Evolutionary conservation across 1,284 basidiomycete species (phyloP), one percentile per base, ranked within the genome.

Genomic region (Rhodotorula sp.): DNA sequence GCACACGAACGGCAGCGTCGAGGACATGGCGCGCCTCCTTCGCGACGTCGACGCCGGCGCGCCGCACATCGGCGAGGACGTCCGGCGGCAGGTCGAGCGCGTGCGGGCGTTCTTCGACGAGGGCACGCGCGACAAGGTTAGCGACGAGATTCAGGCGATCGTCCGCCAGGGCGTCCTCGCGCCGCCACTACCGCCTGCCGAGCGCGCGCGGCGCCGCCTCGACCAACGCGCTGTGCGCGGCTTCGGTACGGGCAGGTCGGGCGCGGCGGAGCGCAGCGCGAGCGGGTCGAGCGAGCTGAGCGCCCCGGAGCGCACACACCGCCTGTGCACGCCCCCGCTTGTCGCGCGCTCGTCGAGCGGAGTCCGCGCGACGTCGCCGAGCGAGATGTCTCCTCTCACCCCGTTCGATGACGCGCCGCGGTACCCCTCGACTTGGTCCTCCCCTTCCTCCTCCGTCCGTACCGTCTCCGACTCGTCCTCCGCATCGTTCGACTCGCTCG

Each of bases 1-100:
- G 21, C 69, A 71, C 53, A 67, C 72, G 34, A 46, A 62, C 27
- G 66, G 67, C 7, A 58, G 64, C 37, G n/a, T 29, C 13, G 56
- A 57, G 13, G 59, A 56, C 29, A 59, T 78, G 29, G 55, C 44
- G 37, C 37, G n/a, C 27, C 53, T 78, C 7, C 41, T 77, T 15
- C 32, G 37, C 51, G 44, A 13, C 41, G 39, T 50, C 58, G 39
- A 48, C 29, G 37, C 46, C 58, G 53, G 53, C 19, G 29, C 27
- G 64, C 25, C 60, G 36, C 34, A 8, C 32, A 29, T 44, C 57
- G 27, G 19, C 39, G 39, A 12, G 36, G 17, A 39, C 53, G 29
- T 29, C n/a, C 6, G 25, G 3, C 27, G 57, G 12, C 9, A 25
- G 55, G 34, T 27, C 22, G n/a, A 41, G 17, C n/a, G 17, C 27